Evolutionary conservation across 495 filamentous ascomycete genomes (phyloP).

Genomic region (Stereocaulon alpinum): DNA sequence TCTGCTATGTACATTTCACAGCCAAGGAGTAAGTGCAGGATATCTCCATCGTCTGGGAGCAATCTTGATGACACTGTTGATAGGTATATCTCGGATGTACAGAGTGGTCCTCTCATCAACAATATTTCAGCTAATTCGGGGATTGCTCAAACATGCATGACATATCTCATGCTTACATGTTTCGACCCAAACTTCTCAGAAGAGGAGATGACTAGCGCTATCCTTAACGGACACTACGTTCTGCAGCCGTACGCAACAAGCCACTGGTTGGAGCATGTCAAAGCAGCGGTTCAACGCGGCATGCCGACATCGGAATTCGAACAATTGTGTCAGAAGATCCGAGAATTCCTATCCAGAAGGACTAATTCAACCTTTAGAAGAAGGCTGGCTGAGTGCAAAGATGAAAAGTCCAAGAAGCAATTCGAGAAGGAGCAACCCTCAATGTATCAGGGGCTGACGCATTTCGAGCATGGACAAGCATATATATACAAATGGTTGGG

Average conservation of each 20-base stretch:
- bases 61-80: not conserved
- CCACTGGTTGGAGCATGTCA: constrained; percentile 8
- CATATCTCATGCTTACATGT: constrained; percentile 7
- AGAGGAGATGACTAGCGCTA: not conserved
- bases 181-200: not conserved
- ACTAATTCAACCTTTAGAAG: not conserved
- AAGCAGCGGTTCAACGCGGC: not conserved
- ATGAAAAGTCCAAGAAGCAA: not conserved
- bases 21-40: not conserved
- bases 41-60: not conserved
- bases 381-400: not conserved
- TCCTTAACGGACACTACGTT: constrained; percentile 1
- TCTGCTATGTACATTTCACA: constrained; percentile 5
- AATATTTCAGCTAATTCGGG: not conserved
- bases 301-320: not conserved
- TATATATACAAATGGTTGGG: not conserved
- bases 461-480: not conserved
- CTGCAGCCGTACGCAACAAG: constrained; percentile 6
- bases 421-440: not conserved
- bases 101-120: constrained; percentile 5
- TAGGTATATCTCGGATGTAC: not conserved
- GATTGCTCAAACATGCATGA: constrained; percentile 5
- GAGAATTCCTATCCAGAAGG: not conserved
- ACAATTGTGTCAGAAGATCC: constrained; percentile 2
- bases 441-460: not conserved